Evolutionary conservation across 805 yeast genomes (phyloP).

Genomic region (Yarrowia sp.): DNA sequence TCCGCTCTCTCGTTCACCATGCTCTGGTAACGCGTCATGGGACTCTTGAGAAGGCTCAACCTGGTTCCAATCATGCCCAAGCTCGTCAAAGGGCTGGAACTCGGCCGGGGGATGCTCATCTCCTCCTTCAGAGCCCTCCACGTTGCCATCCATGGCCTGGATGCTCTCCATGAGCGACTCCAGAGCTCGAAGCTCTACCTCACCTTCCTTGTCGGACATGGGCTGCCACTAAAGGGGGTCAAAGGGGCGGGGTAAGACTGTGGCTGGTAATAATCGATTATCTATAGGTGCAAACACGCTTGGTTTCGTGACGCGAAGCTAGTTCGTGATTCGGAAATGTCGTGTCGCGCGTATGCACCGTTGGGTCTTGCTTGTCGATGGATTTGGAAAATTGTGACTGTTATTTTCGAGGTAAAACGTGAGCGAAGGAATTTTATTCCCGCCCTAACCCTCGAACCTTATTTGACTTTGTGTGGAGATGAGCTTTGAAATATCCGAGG

Average conservation of each 20-base stretch:
- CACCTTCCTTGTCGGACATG: constrained; percentile 38
- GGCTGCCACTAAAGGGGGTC: constrained; percentile 17
- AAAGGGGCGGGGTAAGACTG: constrained; percentile 15
- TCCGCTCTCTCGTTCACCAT: neutral
- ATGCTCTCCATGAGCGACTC: constrained; percentile 31
- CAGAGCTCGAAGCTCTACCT: constrained; percentile 33
- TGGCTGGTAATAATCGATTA: constrained; percentile 18
- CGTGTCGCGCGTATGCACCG: constrained; percentile 40
- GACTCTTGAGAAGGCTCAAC: constrained; percentile 18
- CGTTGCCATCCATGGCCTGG: constrained; percentile 29
- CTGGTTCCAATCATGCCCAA: constrained; percentile 22
- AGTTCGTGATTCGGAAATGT: constrained; percentile 33
- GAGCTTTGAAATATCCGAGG: neutral
- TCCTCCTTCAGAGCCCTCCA: constrained; percentile 2
- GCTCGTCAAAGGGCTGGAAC: constrained; percentile 35
- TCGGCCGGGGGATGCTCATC: constrained; percentile 16
- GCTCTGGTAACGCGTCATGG: constrained; percentile 10
- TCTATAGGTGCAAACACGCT: constrained; percentile 37
- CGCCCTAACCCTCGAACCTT: constrained; percentile 20
- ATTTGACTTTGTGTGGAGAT: constrained; percentile 9
- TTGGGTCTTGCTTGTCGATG: constrained; percentile 32
- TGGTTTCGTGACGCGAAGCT: constrained; percentile 38
- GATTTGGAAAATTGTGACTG: constrained; percentile 39
- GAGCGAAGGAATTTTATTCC: constrained; percentile 18
- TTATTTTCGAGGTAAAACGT: constrained; percentile 30